Percentiles rank a stretch among this genome's conserved stretches.
Evolutionary conservation across 768 basidiomycete species (phyloP).

Genomic region (Lyophyllum shimeji): DNA sequence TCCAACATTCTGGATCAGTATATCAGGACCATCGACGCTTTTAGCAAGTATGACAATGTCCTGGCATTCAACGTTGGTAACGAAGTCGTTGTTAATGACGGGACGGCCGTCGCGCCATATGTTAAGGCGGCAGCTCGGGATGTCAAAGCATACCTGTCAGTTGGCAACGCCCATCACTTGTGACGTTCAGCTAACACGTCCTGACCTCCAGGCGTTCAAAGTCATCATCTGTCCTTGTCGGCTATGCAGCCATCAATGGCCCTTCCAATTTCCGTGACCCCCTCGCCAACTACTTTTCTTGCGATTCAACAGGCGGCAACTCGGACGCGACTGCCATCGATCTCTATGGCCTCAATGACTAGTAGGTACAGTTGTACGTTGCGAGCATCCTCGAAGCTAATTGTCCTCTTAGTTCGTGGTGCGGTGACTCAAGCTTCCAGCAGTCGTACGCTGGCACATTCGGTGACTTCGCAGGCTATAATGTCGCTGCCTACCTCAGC

Average conservation of each 20-base stretch:
- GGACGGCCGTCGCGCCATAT: conserved; percentile 69
- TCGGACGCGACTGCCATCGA: conserved; percentile 71
- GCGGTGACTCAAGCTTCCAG: conserved; percentile 63
- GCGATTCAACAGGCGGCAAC: conserved; percentile 56
- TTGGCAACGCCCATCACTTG: conserved; percentile 10
- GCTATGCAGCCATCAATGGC: conserved; percentile 86
- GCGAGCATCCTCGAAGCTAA: conserved; percentile 4
- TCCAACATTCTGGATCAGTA: conserved; percentile 81
- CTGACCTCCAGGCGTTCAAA: conserved; percentile 52
- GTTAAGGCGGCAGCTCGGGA: conserved; percentile 93
- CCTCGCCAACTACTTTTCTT: conserved; percentile 79
- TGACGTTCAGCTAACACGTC: conserved; percentile 9
- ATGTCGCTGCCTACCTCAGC: conserved; percentile 86
- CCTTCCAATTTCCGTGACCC: conserved; percentile 57
- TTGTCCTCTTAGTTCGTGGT: conserved; percentile 64
- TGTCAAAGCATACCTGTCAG: conserved; percentile 79
- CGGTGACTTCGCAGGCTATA: conserved; percentile 58
- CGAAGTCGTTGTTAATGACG: conserved; percentile 59
- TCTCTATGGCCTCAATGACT: conserved; percentile 85
- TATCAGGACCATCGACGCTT: conserved; percentile 71
- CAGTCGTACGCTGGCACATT: conserved; percentile 56
- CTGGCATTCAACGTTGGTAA: conserved; percentile 91
- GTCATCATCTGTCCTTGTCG: conserved; percentile 65
- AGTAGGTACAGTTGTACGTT: conserved; percentile 47
- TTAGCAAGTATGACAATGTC: conserved; percentile 87